Base-by-base conservation (phyloP, 306 rosid species). In the Purshia tridentata region DNA sequence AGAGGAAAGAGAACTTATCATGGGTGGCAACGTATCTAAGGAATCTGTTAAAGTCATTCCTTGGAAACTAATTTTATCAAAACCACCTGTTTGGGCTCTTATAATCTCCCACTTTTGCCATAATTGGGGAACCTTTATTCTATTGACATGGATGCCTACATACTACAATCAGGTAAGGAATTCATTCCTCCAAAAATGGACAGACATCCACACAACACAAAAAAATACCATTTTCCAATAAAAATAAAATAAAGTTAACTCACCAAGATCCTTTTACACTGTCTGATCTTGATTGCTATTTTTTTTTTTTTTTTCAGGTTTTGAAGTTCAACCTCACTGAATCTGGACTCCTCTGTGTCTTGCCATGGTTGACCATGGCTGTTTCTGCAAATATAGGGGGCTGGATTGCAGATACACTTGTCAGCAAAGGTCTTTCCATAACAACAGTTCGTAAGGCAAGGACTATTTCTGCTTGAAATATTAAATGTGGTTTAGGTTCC, bases 311-410 rank as follows among this genome's bases (percentile, higher is more conserved):
- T 60, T 79, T 76, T 74, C 96, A 93, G 97, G 98, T 93, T 82
- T 80, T 93, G 87, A 93, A 93, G 84, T 93, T 93, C 88, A 93
- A 93, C 82, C 98, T 93, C 70, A 91, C 97, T 4, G 98, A 93
- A 76, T 93, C 98, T 6, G 98, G 98, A 40, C 97, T 93, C 59
- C 70, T 93, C n/a, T 93, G 97, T 67, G 98, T 89, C 73, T 83
- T 93, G 66, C 98, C 98, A 76, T 93, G 98, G 98, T 85, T 93
- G 82, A 93, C 98, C 76, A 93, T 93, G 98, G 97, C 98, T 74
- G 44, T 87, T 57, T 91, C 91, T 85, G 98, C 97, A 74, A 93
- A 93, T 68, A 89, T 93, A 65, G 98, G 98, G 80, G 98, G 98
- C 61, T 93, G 98, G 97, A 93, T 93, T 77, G 98, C 98, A 16